Conservation (phyloP, 2,329 filamentous ascomycete species). For the Nigrospora oryzae region DNA sequence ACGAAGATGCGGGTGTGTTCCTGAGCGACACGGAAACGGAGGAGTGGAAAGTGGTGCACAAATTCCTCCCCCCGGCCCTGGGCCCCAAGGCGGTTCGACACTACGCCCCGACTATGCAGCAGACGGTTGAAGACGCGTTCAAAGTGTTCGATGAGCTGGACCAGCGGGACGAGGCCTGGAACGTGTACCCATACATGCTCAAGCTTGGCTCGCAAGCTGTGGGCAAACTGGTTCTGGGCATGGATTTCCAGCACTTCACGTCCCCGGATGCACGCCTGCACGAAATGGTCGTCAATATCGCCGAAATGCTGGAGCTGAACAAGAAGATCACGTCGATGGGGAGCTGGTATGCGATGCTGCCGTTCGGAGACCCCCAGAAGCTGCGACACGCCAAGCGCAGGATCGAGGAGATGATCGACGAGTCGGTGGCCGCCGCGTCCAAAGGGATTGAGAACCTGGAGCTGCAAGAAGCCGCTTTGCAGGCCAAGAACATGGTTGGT, state of each 20-base stretch:
- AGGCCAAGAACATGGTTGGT: conserved; percentile 32
- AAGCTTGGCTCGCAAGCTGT: conserved; percentile 38
- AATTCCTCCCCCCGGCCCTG: conserved; percentile 52
- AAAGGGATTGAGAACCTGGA: conserved; percentile 29
- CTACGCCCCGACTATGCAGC: conserved; percentile 51
- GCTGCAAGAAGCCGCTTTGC: conserved; percentile 38
- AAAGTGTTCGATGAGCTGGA: conserved; percentile 43
- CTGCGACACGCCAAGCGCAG: conserved; percentile 24
- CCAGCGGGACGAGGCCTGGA: conserved; percentile 33
- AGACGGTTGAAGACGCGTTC: conserved; percentile 42
- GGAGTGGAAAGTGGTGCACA: conserved; percentile 45
- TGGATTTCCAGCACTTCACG: conserved; percentile 36
- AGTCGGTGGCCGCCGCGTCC: conserved; percentile 27
- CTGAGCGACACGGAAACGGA: conserved; percentile 41
- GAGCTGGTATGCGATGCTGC: conserved; percentile 46
- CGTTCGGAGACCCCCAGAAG: conserved; percentile 46
- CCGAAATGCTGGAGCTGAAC: conserved; percentile 42
- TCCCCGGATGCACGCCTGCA: conserved; percentile 36
- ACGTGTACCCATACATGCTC: conserved; percentile 41
- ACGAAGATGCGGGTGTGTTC: conserved; percentile 32
- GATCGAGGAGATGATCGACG: conserved; percentile 26
- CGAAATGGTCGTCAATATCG: conserved; percentile 42
- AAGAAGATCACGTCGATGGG: conserved; percentile 48
- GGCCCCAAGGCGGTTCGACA: conserved; percentile 52
- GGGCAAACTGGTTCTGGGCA: conserved; percentile 32